Percentiles rank a stretch among this genome's conserved stretches.
Evolutionary conservation across 73 alveolate species (phyloP).

Genomic region (Breviolum minutum): DNA sequence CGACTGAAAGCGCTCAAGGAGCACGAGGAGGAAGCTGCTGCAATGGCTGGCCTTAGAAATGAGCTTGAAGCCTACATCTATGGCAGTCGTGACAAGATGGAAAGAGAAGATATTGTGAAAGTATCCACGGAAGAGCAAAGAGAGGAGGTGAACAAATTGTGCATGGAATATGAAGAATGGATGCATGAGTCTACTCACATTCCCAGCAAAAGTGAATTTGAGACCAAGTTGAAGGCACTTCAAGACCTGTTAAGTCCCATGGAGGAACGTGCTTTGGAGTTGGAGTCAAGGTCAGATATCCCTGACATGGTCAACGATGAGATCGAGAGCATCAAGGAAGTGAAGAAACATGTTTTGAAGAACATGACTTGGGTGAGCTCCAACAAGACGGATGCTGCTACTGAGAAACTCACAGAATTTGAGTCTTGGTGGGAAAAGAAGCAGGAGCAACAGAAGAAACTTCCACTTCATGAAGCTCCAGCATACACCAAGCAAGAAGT

Average conservation of each 20-base stretch:
- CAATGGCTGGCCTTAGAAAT: slow-evolving; percentile 42
- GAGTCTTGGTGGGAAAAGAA: slow-evolving; percentile 31
- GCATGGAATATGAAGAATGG: slow-evolving; percentile 86
- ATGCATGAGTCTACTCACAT: slow-evolving; percentile 36
- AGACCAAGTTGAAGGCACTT: slow-evolving; percentile 45
- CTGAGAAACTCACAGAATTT: slow-evolving; percentile 56
- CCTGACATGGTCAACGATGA: slow-evolving; percentile 75
- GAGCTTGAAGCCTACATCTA: slow-evolving; percentile 81
- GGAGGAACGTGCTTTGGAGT: slow-evolving; percentile 83
- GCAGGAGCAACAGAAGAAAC: slow-evolving; percentile 35
- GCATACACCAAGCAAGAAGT: slow-evolving; percentile 91
- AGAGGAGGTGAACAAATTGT: slow-evolving; percentile 28
- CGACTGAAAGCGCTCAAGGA: slow-evolving; percentile 47
- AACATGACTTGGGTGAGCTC: slow-evolving; percentile 87
- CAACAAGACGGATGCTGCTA: slow-evolving; percentile 85
- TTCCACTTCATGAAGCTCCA: slow-evolving; percentile 85
- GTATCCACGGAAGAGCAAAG: slow-evolving; percentile 88
- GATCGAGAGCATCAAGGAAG: slow-evolving; percentile 62
- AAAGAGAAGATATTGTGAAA: slow-evolving; percentile 65
- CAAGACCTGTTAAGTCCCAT: slow-evolving; percentile 67
- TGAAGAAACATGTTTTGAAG: slow-evolving; percentile 47
- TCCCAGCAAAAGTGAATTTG: slow-evolving; percentile 41
- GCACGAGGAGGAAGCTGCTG: slow-evolving; percentile 70
- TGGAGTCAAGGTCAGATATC: slow-evolving; percentile 54
- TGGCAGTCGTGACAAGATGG: slow-evolving; percentile 89